phyloP scores from a whole-genome alignment of 768 basidiomycete species.

The Trametopsis cervina region DNA sequence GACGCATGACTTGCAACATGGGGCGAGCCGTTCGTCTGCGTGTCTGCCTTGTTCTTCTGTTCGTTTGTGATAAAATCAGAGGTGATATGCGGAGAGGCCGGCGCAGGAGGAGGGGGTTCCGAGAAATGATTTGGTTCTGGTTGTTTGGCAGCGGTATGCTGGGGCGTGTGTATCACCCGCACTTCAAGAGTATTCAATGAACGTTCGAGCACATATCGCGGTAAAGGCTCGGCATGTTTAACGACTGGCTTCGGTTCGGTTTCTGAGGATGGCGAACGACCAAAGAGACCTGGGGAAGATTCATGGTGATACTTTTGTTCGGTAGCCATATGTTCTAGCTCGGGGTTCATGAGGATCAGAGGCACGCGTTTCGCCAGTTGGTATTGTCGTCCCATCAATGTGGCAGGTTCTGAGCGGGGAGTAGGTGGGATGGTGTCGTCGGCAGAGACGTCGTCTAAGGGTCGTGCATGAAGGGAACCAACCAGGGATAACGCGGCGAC shows the following conservation, averaged over 20 bases:
- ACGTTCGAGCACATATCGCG: not conserved
- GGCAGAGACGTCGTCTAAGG: not conserved
- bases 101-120: not conserved
- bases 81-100: not conserved
- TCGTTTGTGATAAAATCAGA: not conserved
- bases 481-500: constrained; percentile 2
- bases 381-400: constrained; percentile 20
- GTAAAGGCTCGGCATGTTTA: not conserved
- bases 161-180: not conserved
- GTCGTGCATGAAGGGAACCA: not conserved
- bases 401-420: constrained; percentile 12
- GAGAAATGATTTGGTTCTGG: not conserved
- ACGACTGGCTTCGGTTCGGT: constrained; percentile 4
- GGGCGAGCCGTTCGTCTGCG: not conserved
- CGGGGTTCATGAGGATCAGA: constrained; percentile 5
- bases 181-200: not conserved
- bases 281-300: not conserved
- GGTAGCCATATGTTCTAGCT: not conserved
- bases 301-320: not conserved
- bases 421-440: not conserved
- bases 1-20: too few relatives aligned
- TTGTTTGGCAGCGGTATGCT: not conserved
- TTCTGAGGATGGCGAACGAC: not conserved
- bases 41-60: not conserved
- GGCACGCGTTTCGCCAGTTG: constrained; percentile 10